These are phyloP conservation scores for Dendrothele bispora DNA, from an alignment of 768 basidiomycete genomes.

Conservation along the genomic window DNA sequence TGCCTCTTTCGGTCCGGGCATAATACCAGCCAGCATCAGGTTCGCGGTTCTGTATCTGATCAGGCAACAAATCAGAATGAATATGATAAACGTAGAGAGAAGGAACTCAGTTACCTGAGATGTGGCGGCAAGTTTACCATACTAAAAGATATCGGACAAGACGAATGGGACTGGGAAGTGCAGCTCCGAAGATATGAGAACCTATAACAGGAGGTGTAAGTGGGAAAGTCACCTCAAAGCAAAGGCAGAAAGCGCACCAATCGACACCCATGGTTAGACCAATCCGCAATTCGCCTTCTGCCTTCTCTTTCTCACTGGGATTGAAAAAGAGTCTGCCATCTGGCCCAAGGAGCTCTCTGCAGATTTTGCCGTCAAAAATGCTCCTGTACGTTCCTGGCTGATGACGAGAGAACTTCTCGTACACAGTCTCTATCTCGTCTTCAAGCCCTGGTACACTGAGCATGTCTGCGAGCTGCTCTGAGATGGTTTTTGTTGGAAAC, in stretches of 20 bases:
- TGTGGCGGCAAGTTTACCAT: too few relatives aligned
- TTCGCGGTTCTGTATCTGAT: slow-evolving; percentile 25
- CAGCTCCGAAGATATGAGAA: slow-evolving; percentile 25
- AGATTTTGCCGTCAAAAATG: background rate
- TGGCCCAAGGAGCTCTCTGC: background rate
- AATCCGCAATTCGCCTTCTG: background rate
- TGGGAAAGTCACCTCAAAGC: background rate
- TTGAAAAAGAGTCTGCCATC: too few relatives aligned
- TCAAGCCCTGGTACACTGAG: background rate
- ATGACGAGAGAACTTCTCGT: background rate
- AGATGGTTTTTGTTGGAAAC: too few relatives aligned
- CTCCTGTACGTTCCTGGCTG: too few relatives aligned
- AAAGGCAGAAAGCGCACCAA: slow-evolving; percentile 6
- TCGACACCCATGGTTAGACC: background rate
- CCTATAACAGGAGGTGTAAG: too few relatives aligned
- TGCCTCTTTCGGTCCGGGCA: too few relatives aligned
- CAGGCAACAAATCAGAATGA: too few relatives aligned
- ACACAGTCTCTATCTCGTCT: background rate
- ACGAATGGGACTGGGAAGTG: slow-evolving; percentile 24
- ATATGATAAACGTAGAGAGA: background rate
- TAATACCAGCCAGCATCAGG: slow-evolving; percentile 19
- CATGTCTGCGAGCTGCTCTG: background rate
- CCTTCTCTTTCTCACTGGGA: background rate
- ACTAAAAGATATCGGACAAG: slow-evolving; percentile 26
- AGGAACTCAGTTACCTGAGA: slow-evolving; percentile 11